Evolutionary conservation across 257 asterid species (phyloP).

Genomic region (Fraxinus quadrangulata): DNA sequence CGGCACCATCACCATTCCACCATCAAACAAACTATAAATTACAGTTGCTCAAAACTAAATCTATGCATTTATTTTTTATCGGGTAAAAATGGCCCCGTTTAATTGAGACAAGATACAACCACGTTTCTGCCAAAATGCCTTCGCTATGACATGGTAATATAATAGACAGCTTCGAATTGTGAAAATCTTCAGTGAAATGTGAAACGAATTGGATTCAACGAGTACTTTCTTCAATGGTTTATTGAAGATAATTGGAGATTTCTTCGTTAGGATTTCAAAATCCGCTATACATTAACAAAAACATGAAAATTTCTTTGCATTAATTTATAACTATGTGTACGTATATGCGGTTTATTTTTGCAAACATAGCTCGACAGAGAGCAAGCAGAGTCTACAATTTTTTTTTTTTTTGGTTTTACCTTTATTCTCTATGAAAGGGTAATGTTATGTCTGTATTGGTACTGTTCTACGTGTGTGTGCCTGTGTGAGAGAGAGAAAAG

Average conservation of each 20-base stretch:
- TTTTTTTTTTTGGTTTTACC: background rate
- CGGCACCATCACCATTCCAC: too few relatives aligned
- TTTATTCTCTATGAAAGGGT: constrained; percentile 26
- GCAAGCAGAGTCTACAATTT: background rate
- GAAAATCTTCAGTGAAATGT: constrained; percentile 21
- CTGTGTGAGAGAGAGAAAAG: too few relatives aligned
- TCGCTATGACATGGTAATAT: too few relatives aligned
- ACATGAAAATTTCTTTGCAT: constrained; percentile 10
- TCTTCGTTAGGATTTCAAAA: constrained; percentile 35
- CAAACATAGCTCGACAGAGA: constrained; percentile 19
- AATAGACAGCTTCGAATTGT: background rate
- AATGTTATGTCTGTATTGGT: constrained; percentile 20
- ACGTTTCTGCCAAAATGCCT: too few relatives aligned
- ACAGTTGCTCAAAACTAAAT: too few relatives aligned
- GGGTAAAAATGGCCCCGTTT: too few relatives aligned
- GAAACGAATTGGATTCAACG: constrained; percentile 26
- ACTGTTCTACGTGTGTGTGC: background rate
- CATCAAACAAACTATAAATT: too few relatives aligned
- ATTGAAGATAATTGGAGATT: constrained; percentile 28
- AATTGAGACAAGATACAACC: too few relatives aligned
- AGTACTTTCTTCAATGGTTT: constrained; percentile 29
- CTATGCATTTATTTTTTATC: too few relatives aligned
- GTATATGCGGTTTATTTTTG: constrained; percentile 17
- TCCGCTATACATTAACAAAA: constrained; percentile 27
- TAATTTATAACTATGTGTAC: constrained; percentile 25